Conservation (phyloP, 306 rosid species). For the Citrullus colocynthis region DNA sequence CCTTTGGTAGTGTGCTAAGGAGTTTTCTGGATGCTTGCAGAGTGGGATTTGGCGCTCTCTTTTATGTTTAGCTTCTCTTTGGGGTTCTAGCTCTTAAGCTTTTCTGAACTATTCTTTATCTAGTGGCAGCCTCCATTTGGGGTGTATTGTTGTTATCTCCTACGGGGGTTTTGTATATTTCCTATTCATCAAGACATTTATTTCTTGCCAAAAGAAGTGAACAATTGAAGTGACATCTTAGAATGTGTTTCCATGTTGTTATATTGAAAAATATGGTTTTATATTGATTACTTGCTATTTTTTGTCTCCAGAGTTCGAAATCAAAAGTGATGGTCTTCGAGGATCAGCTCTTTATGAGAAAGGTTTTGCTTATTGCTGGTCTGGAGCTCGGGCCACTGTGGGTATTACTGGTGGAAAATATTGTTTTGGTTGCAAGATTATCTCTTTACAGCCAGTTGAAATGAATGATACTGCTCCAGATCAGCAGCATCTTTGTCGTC, state of each 20-base stretch:
- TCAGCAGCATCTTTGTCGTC: conserved; percentile 32
- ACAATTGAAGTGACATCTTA: neutral
- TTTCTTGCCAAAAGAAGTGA: neutral
- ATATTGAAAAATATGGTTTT: neutral
- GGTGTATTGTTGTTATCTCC: neutral
- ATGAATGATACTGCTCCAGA: conserved; percentile 23
- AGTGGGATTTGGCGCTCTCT: neutral
- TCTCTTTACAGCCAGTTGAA: conserved; percentile 25
- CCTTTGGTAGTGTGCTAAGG: neutral
- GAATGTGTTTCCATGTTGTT: neutral
- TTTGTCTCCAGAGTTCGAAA: conserved; percentile 29
- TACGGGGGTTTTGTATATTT: neutral
- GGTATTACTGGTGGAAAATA: conserved; percentile 40
- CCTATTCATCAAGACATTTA: neutral
- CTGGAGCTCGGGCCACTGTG: conserved; percentile 36
- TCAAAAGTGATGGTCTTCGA: conserved; percentile 18
- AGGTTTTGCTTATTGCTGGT: conserved; percentile 59
- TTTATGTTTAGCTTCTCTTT: neutral
- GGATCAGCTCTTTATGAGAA: conserved; percentile 31
- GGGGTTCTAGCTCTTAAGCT: neutral
- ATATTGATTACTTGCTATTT: neutral
- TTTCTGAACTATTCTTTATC: neutral
- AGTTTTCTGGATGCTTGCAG: neutral
- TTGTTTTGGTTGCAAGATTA: conserved; percentile 40
- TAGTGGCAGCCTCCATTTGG: neutral